Evolutionary conservation across 768 basidiomycete genomes (phyloP), one percentile per base, ranked within the genome.

Genomic region (Dacryopinax spathularia): DNA sequence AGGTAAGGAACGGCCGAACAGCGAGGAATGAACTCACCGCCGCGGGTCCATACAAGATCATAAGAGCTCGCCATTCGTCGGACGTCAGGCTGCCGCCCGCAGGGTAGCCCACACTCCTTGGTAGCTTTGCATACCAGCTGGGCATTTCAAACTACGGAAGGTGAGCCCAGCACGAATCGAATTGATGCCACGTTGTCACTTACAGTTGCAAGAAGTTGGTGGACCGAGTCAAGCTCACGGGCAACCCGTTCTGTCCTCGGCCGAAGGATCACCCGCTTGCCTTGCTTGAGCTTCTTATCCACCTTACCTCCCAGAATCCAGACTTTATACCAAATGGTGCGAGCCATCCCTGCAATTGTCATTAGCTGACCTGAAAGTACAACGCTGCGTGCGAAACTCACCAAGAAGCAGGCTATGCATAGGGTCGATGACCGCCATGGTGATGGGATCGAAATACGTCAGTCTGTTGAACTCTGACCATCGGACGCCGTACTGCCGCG

Each of bases 291-390:
- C 36, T 37, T n/a, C 36, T 37, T 37, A 37, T 37, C 36, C 22
- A 15, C 18, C 16, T n/a, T 34, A 10, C 60, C 60, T 16, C 62
- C 60, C 31, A 67, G 61, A 1, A 62, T 37, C 68, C 67, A 69
- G 4, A 63, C 34, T 1, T 2, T 1, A 12, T 65, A 68, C 22
- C 62, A 67, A 3, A 63, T 61, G 25, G 41, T 65, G 35, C 65
- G 65, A 3, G 63, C 44, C 27, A 67, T 22, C 20, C 66, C 66
- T 67, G 25, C 31, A 48, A 27, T 1, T 9, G 27, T 0, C 39
- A 18, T 36, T 9, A 43, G 27, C 44, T 25, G 4, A n/a, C 29
- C 34, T 9, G 16, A 59, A 10, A 1, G 18, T 34, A 6, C 18
- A 41, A 15, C 61, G 44, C 31, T 13, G 18, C 41, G 35, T 9